A percentile compares a stretch with the other conserved stretches of the same genome.
phyloP scores from a whole-genome alignment of 352 stramenopile genomes.

The Phytophthora fragariaefolia region DNA sequence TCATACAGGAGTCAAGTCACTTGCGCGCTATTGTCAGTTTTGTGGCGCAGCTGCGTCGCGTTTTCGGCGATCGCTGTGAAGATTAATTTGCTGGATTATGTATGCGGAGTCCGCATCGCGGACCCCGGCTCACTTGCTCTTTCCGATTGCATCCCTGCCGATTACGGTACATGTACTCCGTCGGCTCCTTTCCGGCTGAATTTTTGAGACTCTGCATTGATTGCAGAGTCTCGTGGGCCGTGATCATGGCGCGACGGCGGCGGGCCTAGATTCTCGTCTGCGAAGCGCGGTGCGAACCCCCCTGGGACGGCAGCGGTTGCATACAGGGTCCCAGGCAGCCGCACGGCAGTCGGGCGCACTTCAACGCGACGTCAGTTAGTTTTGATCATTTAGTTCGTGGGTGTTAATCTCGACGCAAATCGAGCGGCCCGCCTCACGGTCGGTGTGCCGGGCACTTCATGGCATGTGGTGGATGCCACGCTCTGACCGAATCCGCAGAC shows the following conservation, averaged over 20 bases:
- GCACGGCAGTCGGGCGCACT: not conserved
- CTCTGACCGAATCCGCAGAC: not conserved
- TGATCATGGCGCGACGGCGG: not conserved
- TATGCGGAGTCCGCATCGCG: too few relatives aligned
- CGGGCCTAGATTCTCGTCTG: conserved; percentile 3
- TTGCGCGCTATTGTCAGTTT: conserved; percentile 7
- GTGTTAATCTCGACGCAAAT: conserved; percentile 3
- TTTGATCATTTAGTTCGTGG: conserved; percentile 12
- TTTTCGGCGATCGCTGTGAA: conserved; percentile 10
- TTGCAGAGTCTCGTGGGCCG: not conserved
- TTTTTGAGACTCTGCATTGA: not conserved
- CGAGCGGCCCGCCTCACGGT: conserved; percentile 3
- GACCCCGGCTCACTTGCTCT: not conserved
- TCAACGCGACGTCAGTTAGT: conserved; percentile 6
- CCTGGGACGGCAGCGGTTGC: not conserved
- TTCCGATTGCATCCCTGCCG: not conserved
- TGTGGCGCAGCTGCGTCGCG: not conserved
- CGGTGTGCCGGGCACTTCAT: too few relatives aligned
- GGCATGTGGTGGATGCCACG: not conserved
- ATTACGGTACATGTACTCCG: too few relatives aligned
- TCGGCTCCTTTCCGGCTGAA: not conserved
- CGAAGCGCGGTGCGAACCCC: conserved; percentile 6
- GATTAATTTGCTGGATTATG: conserved; percentile 7
- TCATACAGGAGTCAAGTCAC: not conserved
- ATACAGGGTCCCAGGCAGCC: not conserved